A percentile compares a stretch with the other conserved stretches of the same genome.
Evolutionary conservation across 2,329 filamentous ascomycete species (phyloP).

Genomic region (Ophiostoma triangulosporum): DNA sequence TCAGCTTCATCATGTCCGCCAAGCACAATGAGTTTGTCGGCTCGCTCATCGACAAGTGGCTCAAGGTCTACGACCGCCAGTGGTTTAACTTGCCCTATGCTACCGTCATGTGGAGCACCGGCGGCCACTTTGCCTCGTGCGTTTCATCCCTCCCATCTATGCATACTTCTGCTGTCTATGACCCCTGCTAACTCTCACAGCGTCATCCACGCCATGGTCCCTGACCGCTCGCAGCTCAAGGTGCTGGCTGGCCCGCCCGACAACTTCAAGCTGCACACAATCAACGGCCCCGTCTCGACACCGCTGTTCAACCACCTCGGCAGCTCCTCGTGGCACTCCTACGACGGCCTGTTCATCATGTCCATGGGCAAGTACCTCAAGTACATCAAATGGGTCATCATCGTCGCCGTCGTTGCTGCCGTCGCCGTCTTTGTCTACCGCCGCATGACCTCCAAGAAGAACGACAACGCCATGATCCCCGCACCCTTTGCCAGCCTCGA

Average conservation of each 20-base stretch:
- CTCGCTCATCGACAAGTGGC: slow-evolving; percentile 1
- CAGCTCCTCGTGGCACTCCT: slow-evolving; percentile 8
- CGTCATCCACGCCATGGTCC: slow-evolving; percentile 1
- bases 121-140: slow-evolving; percentile 8
- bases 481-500: not conserved
- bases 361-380: slow-evolving; percentile 3
- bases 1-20: slow-evolving; percentile 8
- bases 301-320: slow-evolving; percentile 9
- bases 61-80: slow-evolving; percentile 4
- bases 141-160: not conserved
- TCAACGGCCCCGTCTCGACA: slow-evolving; percentile 7
- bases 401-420: not conserved
- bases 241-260: slow-evolving; percentile 4
- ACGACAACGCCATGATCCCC: not conserved
- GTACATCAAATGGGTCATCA: not conserved
- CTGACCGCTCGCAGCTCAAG: slow-evolving; percentile 3
- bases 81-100: slow-evolving; percentile 7
- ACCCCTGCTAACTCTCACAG: not conserved
- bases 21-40: slow-evolving; percentile 7
- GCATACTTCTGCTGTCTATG: not conserved
- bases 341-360: slow-evolving; percentile 8
- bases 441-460: not conserved
- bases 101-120: slow-evolving; percentile 9
- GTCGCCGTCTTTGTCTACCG: too few species aligned
- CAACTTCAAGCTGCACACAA: slow-evolving; percentile 7